Base-by-base conservation (phyloP, 176 grass and related monocot species). In the Eragrostis curvula region DNA sequence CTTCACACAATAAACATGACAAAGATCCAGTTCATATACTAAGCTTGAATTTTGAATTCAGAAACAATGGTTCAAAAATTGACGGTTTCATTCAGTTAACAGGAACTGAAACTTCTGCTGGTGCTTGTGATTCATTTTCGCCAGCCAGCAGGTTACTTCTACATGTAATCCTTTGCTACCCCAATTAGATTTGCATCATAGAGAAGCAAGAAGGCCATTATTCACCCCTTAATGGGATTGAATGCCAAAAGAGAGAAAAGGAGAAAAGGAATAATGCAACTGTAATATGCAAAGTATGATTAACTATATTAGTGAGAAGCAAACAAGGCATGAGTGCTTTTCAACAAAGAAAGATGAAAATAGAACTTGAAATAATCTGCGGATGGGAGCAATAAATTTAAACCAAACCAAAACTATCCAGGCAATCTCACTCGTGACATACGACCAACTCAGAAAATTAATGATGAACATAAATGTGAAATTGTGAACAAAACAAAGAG, bases 1-100 rank as follows among this genome's bases (percentile, higher is more conserved):
- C 32, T 36, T 36, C 32, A 65, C 28, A 67, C 12, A 40, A 67
- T 53, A 65, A 83, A 65, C 25, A 87, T 15, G 70, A 81, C 45
- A 32, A 59, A 58, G 52, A 75, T 60, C 21, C 24, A 60, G 59
- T 13, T 69, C 9, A 59, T 17, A 84, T 78, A 5, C 6, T 71
- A 62, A 71, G 42, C 41, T 66, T 39, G 78, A 14, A 15, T 78
- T 65, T 66, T 39, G 78, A 14, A 15, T 78, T 65, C n/a, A 45
- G 11, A 53, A 21, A 83, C 21, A 40, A 59, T 18, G 29, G 28
- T 88, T 60, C 8, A 74, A 20, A 39, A 12, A 66, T 17, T 52
- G 73, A 64, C 20, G 21, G 53, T 28, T 42, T 40, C 21, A 74
- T 27, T 75, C 44, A 21, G 16, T 12, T 29, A 18, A 43, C 25